These are phyloP conservation scores for Pelargonium australe DNA, from an alignment of 441 rosid genomes.

Conservation along the genomic window DNA sequence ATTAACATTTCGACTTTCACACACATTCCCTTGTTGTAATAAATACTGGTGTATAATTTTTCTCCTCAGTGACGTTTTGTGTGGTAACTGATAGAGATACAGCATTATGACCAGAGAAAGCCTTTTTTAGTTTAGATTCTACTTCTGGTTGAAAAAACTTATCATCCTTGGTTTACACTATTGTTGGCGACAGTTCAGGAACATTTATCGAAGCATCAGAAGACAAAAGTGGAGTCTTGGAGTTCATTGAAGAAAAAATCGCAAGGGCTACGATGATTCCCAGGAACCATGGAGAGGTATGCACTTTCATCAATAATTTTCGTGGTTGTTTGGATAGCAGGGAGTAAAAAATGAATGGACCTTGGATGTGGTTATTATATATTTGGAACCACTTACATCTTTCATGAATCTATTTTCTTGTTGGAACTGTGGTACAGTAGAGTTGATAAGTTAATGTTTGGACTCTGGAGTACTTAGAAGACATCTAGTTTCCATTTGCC, in stretches of 20 bases:
- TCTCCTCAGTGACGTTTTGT: too few relatives aligned
- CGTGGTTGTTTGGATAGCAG: not conserved
- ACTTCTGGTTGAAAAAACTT: constrained; percentile 9
- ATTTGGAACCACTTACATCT: constrained; percentile 4
- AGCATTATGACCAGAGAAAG: constrained; percentile 8
- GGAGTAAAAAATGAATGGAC: not conserved
- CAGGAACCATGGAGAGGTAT: constrained; percentile 72
- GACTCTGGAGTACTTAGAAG: not conserved
- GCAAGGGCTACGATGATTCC: constrained; percentile 77
- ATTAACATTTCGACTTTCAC: too few relatives aligned
- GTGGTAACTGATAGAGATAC: not conserved
- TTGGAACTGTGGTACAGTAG: constrained; percentile 2
- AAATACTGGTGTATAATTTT: too few relatives aligned
- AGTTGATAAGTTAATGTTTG: not conserved
- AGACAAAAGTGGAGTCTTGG: constrained; percentile 58
- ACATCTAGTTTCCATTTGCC: not conserved
- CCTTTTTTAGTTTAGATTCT: constrained; percentile 7
- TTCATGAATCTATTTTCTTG: not conserved
- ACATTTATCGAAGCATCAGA: constrained; percentile 72
- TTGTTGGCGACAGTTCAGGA: constrained; percentile 54
- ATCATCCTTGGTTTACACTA: constrained; percentile 14
- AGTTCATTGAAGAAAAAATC: constrained; percentile 56
- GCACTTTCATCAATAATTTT: constrained; percentile 5
- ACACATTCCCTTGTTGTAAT: too few relatives aligned
- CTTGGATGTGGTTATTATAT: not conserved